Base-by-base conservation (phyloP, 1,139 yeast genomes). In the Blastobotrys aristatus region DNA sequence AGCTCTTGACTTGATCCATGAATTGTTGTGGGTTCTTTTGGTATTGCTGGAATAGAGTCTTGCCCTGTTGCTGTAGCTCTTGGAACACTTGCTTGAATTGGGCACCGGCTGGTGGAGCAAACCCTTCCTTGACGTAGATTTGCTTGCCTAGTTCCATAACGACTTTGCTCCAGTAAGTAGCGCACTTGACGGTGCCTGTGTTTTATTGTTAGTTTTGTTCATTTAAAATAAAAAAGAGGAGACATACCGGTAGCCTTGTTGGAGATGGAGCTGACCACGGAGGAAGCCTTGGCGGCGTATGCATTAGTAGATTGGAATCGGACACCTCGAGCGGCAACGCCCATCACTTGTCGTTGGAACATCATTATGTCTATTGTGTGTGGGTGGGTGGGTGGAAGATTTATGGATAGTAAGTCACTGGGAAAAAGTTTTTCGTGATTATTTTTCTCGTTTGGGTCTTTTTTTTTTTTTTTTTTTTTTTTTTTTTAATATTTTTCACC, bases 121-220 rank as follows among this genome's bases (percentile, higher is more conserved):
- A 75, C 55, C 90, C 95, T 74, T 92, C 98, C 70, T 85, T 84
- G 65, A 83, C 73, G 78, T 89, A 90, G 54, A 92, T 86, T 67
- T 85, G 85, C 74, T 90, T 92, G 52, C 89, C 86, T 59, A 92
- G 71, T 73, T 92, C 97, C 57, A 80, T 87, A 51, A 81, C 75
- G 53, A 92, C 97, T 74, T 90, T 92, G 60, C 86, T 72, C 89
- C 95, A 92, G 83, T 88, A 92, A 45, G 70, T 48, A 40, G 67
- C 55, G 38, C 54, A 38, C 55, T 65, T 62, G 48, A 64, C 57
- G 11, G 24, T 21, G 10, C 31, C 40, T 37, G 20, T 2, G 37
- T 42, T 35, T 36, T 46, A 46, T 22, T 33, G 22, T 27, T 35
- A 22, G 39, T 29, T 31, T 13, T 14, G 27, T 24, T 24, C 10